These are phyloP conservation scores for Peniophora sp. DNA, from an alignment of 1,284 basidiomycete genomes.

Conservation along the genomic window DNA sequence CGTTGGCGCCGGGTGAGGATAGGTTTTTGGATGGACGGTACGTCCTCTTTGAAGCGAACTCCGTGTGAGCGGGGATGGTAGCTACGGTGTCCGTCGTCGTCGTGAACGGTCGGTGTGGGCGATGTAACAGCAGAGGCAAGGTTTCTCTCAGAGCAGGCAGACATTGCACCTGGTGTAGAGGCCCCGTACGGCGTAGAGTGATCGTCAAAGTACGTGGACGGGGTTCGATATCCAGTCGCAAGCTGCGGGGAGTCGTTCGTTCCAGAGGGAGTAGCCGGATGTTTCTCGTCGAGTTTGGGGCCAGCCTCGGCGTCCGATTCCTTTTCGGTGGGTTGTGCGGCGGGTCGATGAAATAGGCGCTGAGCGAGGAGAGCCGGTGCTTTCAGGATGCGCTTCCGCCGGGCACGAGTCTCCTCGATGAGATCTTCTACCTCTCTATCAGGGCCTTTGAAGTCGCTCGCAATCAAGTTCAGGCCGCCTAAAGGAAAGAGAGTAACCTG, in stretches of 20 bases:
- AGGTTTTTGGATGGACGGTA: slow-evolving; percentile 3
- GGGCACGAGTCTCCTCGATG: slow-evolving; percentile 20
- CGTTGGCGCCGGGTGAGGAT: slow-evolving; percentile 7
- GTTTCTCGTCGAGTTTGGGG: background rate
- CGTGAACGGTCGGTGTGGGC: background rate
- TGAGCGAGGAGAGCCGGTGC: background rate
- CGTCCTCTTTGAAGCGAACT: slow-evolving; percentile 1
- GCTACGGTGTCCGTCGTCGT: background rate
- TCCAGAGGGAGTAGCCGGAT: background rate
- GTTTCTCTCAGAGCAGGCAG: slow-evolving; percentile 13
- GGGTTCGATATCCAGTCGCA: background rate
- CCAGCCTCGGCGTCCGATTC: background rate
- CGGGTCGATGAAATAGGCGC: background rate
- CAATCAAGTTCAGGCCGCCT: slow-evolving; percentile 44
- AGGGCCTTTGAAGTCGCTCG: slow-evolving; percentile 54
- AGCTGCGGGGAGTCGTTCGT: background rate
- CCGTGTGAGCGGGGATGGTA: background rate
- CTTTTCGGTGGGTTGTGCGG: background rate
- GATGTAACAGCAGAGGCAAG: slow-evolving; percentile 17
- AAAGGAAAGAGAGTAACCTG: slow-evolving; percentile 59
- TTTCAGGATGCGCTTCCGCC: background rate
- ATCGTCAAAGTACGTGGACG: slow-evolving; percentile 20
- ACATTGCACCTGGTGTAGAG: slow-evolving; percentile 14
- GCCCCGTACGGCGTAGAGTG: slow-evolving; percentile 14
- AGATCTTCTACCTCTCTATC: slow-evolving; percentile 51